These are phyloP conservation scores for Colletotrichum tanaceti DNA, from an alignment of 2,329 filamentous ascomycete species.

Conservation along the genomic window DNA sequence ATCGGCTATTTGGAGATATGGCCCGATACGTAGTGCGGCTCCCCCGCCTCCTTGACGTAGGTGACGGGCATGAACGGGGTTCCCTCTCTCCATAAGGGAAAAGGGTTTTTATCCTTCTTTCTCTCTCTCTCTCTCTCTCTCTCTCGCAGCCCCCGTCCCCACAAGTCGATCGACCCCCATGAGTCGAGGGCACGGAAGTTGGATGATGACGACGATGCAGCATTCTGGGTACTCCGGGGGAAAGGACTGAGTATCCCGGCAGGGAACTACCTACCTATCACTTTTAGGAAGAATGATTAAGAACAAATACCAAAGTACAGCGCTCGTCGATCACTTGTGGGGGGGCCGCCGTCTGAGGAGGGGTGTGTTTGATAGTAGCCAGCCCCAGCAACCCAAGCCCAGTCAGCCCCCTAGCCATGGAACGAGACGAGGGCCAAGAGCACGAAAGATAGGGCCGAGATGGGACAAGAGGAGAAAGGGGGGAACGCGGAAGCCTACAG, in stretches of 20 bases:
- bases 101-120: too few species aligned
- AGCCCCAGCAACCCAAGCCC: not conserved
- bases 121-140: too few species aligned
- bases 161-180: not conserved
- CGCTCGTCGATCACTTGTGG: not conserved
- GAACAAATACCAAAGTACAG: not conserved
- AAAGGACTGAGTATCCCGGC: not conserved
- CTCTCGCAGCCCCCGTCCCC: not conserved
- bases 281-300: too few species aligned
- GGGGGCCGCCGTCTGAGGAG: not conserved
- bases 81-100: not conserved
- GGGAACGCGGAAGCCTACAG: not conserved
- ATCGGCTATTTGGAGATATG: not conserved
- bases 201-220: not conserved
- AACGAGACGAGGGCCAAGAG: constrained; percentile 4
- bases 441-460: constrained; percentile 1
- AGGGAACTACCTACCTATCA: not conserved
- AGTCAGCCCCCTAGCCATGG: constrained; percentile 8
- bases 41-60: constrained; percentile 7
- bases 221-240: not conserved
- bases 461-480: not conserved
- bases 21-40: not conserved
- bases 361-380: not conserved
- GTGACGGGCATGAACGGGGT: not conserved
- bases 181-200: not conserved